Conservation (phyloP, 2,329 filamentous ascomycete species). For the Microcyclospora pomicola region DNA sequence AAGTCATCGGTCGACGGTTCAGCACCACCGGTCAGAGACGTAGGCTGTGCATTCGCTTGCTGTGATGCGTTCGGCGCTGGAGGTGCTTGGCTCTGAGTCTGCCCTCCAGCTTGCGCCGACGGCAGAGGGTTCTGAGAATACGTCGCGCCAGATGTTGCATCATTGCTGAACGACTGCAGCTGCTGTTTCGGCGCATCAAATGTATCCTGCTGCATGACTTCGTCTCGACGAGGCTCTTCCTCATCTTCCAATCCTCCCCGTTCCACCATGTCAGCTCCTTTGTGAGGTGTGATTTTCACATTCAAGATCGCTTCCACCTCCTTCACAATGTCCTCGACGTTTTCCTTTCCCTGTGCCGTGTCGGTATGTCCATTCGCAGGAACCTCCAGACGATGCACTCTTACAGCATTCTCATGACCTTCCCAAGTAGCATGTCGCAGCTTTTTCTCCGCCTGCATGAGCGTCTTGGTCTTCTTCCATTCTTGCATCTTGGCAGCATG, state of each 20-base stretch:
- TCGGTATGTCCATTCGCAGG: constrained; percentile 23
- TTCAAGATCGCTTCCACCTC: constrained; percentile 61
- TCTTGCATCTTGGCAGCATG: constrained; percentile 68
- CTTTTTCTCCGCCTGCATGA: constrained; percentile 63
- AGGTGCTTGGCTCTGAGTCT: constrained; percentile 1
- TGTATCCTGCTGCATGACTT: constrained; percentile 2
- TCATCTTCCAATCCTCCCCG: constrained; percentile 24
- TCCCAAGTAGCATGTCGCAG: constrained; percentile 52
- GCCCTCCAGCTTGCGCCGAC: constrained; percentile 1
- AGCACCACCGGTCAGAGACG: constrained; percentile 1
- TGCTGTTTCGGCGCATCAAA: constrained; percentile 1
- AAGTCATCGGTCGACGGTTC: constrained; percentile 26
- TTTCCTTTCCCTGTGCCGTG: constrained; percentile 26
- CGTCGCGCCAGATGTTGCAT: constrained; percentile 3
- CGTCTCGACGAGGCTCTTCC: constrained; percentile 7
- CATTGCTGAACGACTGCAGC: neutral
- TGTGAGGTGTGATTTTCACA: constrained; percentile 40
- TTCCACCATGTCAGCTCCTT: constrained; percentile 16
- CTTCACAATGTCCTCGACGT: constrained; percentile 58
- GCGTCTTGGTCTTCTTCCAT: constrained; percentile 52
- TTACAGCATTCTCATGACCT: constrained; percentile 13
- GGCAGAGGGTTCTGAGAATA: neutral
- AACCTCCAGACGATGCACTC: constrained; percentile 35
- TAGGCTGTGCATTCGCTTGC: constrained; percentile 1
- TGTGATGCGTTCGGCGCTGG: neutral